Conservation (phyloP, 1,284 basidiomycete genomes). For the Austroboletus rostrupii region DNA sequence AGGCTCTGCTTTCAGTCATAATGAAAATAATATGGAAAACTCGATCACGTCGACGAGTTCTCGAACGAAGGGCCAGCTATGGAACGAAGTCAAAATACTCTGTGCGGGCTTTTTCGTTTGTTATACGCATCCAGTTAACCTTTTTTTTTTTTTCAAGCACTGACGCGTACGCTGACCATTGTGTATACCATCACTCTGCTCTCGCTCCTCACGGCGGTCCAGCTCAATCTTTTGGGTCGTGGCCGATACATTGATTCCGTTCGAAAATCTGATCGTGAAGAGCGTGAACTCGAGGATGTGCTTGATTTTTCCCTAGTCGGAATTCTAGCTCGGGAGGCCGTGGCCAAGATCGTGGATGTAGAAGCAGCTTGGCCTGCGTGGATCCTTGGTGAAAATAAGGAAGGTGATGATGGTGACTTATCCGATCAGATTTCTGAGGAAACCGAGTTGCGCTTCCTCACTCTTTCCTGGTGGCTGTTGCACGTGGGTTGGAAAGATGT, state of each 20-base stretch:
- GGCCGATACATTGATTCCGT: constrained; percentile 76
- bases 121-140: constrained; percentile 3
- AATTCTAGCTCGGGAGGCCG: constrained; percentile 23
- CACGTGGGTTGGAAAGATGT: constrained; percentile 87
- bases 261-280: constrained; percentile 58
- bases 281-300: constrained; percentile 45
- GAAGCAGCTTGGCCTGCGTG: constrained; percentile 27
- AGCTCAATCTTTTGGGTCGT: constrained; percentile 82
- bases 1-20: constrained; percentile 34
- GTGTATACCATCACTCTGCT: constrained; percentile 81
- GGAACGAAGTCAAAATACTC: constrained; percentile 80
- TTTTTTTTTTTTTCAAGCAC: constrained; percentile 44
- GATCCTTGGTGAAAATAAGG: constrained; percentile 14
- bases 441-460: constrained; percentile 76
- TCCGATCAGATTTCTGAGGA: constrained; percentile 45
- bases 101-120: constrained; percentile 42
- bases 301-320: constrained; percentile 25
- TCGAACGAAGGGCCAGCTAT: constrained; percentile 66
- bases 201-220: constrained; percentile 76
- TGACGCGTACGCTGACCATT: constrained; percentile 82
- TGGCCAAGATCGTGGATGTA: constrained; percentile 23
- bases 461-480: constrained; percentile 87
- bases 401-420: constrained; percentile 12
- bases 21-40: constrained; percentile 4
- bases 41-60: constrained; percentile 22